Conservation (phyloP, 1,139 yeast genomes). For the Yamadazyma buinensis region DNA sequence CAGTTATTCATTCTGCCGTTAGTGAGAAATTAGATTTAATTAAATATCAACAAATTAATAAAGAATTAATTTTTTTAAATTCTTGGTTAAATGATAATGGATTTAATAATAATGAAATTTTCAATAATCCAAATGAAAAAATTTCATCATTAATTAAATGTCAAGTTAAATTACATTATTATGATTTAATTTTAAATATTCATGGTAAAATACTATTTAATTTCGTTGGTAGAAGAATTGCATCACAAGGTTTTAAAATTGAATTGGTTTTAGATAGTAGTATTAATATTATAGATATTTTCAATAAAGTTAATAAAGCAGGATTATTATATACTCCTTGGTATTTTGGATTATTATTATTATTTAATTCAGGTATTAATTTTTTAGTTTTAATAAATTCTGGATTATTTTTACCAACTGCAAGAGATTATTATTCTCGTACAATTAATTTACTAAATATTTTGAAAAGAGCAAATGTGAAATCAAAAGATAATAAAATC, state of each 20-base stretch:
- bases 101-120: slow-evolving; percentile 30
- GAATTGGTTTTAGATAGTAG: slow-evolving; percentile 33
- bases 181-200: slow-evolving; percentile 34
- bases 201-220: slow-evolving; percentile 37
- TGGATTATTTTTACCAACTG: slow-evolving; percentile 24
- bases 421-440: slow-evolving; percentile 23
- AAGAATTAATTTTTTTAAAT: slow-evolving; percentile 26
- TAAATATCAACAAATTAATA: slow-evolving; percentile 33
- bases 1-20: slow-evolving; percentile 28
- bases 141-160: slow-evolving; percentile 26
- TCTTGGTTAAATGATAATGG: slow-evolving; percentile 37
- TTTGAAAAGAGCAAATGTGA: slow-evolving; percentile 29
- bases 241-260: slow-evolving; percentile 30
- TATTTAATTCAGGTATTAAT: slow-evolving; percentile 46
- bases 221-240: slow-evolving; percentile 30
- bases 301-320: slow-evolving; percentile 32
- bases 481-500: slow-evolving; percentile 29
- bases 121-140: slow-evolving; percentile 14
- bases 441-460: slow-evolving; percentile 25
- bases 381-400: slow-evolving; percentile 47
- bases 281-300: slow-evolving; percentile 30
- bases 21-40: slow-evolving; percentile 25
- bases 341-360: slow-evolving; percentile 46
- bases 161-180: slow-evolving; percentile 40
- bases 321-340: slow-evolving; percentile 46